Conservation (phyloP, 2,329 filamentous ascomycete species). For the Diaporthe vexans region DNA sequence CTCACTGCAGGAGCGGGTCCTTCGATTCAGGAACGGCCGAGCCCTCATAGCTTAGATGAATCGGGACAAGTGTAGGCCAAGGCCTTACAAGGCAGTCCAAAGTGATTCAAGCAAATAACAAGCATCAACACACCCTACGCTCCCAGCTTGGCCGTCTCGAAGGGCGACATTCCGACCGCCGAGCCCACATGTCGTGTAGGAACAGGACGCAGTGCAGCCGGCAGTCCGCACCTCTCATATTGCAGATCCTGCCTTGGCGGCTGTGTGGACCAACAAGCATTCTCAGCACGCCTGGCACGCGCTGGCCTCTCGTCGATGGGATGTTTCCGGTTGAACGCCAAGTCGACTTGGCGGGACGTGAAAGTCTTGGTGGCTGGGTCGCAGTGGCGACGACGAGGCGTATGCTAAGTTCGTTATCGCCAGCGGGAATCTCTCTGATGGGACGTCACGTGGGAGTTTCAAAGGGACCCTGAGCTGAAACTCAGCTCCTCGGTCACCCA, state of each 20-base stretch:
- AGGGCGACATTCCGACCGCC: slow-evolving; percentile 18
- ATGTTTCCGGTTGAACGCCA: slow-evolving; percentile 30
- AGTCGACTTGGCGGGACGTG: slow-evolving; percentile 35
- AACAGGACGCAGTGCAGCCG: slow-evolving; percentile 16
- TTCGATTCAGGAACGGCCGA: slow-evolving; percentile 19
- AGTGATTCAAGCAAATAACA: slow-evolving; percentile 34
- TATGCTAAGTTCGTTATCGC: slow-evolving; percentile 8
- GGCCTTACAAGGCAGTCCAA: slow-evolving; percentile 20
- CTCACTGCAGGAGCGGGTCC: slow-evolving; percentile 20
- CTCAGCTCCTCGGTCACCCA: slow-evolving; percentile 38
- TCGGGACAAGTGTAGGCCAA: slow-evolving; percentile 26
- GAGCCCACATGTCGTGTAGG: slow-evolving; percentile 8
- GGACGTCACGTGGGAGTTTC: slow-evolving; percentile 35
- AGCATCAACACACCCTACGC: slow-evolving; percentile 19
- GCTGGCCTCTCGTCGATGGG: slow-evolving; percentile 18
- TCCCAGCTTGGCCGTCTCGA: slow-evolving; percentile 28
- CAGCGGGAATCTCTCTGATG: slow-evolving; percentile 14
- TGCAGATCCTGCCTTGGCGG: slow-evolving; percentile 35
- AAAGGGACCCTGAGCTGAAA: slow-evolving; percentile 37
- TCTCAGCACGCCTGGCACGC: slow-evolving; percentile 34
- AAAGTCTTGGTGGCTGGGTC: slow-evolving; percentile 34
- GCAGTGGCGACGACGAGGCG: slow-evolving; percentile 25
- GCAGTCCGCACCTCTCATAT: slow-evolving; percentile 22
- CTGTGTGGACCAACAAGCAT: slow-evolving; percentile 24
- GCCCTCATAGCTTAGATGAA: slow-evolving; percentile 19